Percentiles rank a stretch among this genome's conserved stretches.
Conservation (phyloP, 2,329 filamentous ascomycete species). For the Trichoderma semiorbis region DNA sequence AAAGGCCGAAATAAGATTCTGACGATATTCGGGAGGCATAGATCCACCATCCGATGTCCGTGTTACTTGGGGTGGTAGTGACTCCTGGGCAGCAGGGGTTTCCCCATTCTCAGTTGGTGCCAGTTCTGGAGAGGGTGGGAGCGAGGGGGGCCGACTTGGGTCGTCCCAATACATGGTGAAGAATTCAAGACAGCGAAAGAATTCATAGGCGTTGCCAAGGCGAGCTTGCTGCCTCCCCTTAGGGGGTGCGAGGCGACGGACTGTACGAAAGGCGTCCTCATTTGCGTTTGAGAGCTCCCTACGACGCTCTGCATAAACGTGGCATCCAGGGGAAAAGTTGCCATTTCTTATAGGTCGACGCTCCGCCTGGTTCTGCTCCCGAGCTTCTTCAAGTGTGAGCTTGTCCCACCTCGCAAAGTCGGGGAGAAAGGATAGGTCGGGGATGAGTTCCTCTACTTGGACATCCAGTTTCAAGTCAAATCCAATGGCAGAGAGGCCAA, state of each 20-base stretch:
- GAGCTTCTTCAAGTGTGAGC: constrained; percentile 47
- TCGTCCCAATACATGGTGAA: constrained; percentile 62
- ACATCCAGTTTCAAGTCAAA: constrained; percentile 53
- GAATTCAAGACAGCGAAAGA: constrained; percentile 60
- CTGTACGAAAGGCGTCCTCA: constrained; percentile 57
- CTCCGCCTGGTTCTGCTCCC: constrained; percentile 46
- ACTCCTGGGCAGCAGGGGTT: neutral
- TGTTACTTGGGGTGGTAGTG: constrained; percentile 3
- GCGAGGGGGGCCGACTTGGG: constrained; percentile 40
- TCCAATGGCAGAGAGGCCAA: constrained; percentile 56
- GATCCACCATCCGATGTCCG: constrained; percentile 50
- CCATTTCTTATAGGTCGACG: constrained; percentile 50
- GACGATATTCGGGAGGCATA: constrained; percentile 57
- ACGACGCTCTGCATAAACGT: constrained; percentile 56
- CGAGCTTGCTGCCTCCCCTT: constrained; percentile 52
- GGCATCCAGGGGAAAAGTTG: constrained; percentile 53
- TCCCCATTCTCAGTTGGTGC: constrained; percentile 24
- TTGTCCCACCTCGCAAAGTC: constrained; percentile 51
- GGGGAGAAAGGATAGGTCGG: constrained; percentile 51
- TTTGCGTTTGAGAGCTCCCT: constrained; percentile 56
- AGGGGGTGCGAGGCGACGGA: constrained; percentile 54
- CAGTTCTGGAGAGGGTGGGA: constrained; percentile 34
- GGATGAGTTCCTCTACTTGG: constrained; percentile 48
- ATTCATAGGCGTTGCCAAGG: constrained; percentile 62
- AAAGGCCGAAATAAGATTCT: constrained; percentile 56